A percentile compares a stretch with the other conserved stretches of the same genome.
phyloP scores from a whole-genome alignment of 2,329 filamentous ascomycete species.

The Hawksworthiomyces lignivorus region DNA sequence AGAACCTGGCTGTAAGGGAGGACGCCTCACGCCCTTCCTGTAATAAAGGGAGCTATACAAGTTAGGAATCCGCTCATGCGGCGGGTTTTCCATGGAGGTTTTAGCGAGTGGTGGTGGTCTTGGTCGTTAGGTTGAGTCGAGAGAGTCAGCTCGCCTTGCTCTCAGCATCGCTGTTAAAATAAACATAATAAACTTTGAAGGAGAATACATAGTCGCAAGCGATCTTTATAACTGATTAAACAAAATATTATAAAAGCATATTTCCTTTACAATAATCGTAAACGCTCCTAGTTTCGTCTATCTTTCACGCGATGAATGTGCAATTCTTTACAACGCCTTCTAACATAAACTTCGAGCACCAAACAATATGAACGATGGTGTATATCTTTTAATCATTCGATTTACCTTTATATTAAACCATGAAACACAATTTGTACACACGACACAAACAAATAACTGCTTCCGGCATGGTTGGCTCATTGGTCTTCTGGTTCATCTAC shows the following conservation, averaged over 20 bases:
- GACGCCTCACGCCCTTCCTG: too few relatives aligned
- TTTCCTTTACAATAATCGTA: constrained; percentile 53
- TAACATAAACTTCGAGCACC: constrained; percentile 32
- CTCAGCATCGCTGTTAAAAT: constrained; percentile 53
- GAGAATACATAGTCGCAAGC: constrained; percentile 49
- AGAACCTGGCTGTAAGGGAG: too few relatives aligned
- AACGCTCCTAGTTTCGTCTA: constrained; percentile 36
- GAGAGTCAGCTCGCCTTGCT: too few relatives aligned
- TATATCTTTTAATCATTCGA: constrained; percentile 39
- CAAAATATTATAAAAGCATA: constrained; percentile 35
- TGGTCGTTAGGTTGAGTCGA: too few relatives aligned
- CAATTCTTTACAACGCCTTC: constrained; percentile 44
- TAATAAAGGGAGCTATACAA: too few relatives aligned
- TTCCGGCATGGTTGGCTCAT: constrained; percentile 32
- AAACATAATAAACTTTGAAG: constrained; percentile 48
- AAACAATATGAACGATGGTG: constrained; percentile 44
- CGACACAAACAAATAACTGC: constrained; percentile 48
- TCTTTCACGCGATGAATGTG: constrained; percentile 48
- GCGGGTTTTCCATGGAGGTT: too few relatives aligned
- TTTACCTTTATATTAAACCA: constrained; percentile 45
- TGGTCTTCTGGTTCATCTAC: constrained; percentile 14
- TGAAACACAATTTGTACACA: constrained; percentile 49
- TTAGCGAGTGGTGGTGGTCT: too few relatives aligned
- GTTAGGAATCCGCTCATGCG: too few relatives aligned
- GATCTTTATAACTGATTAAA: constrained; percentile 52